Evolutionary conservation across 1,139 yeast species (phyloP), one percentile per base, ranked within the genome.

Genomic region (Candida sp.): DNA sequence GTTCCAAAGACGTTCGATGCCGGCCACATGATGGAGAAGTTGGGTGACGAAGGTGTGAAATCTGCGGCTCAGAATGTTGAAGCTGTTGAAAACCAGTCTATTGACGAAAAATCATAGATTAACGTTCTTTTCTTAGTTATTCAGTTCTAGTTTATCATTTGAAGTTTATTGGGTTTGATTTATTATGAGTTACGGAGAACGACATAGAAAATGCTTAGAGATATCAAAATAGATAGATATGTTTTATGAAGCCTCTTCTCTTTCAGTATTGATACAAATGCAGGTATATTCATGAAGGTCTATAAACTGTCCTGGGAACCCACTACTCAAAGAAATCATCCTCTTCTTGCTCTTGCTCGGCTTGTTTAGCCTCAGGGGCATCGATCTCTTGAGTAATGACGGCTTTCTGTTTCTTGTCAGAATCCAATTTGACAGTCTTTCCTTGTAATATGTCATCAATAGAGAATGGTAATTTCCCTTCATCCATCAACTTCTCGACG

Each of bases 361-460:
- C 61, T 17, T 58, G 59, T 47, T 58, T 60, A 6, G 51, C 61
- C 51, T 64, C 67, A 25, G 81, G 78, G 17, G 81, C 81, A 58
- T 77, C 81, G 47, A 75, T 74, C 50, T 77, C 81, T 53, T 60
- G 62, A 4, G 42, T 30, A 2, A 46, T 32, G 17, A 43, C 26
- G 26, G 54, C 49, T 3, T 46, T 48, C 32, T 48, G 52, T 12
- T 34, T 34, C 12, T 30, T 35, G 30, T 30, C 38, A n/a, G 47
- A 37, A 9, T 66, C 68, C 17, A 70, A 57, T 33, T 59, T 59
- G 41, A 75, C 63, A 28, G 63, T 55, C 56, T 77, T 80, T 37
- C 90, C 89, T 48, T 65, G 61, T 50, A 86, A 58, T 12, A 83
- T 83, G 50, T 85, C 89, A 12, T 81, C 84, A 38, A 88, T 68